Base-by-base conservation (phyloP, 2,329 filamentous ascomycete genomes). In the Arthrocladium fulminans region DNA sequence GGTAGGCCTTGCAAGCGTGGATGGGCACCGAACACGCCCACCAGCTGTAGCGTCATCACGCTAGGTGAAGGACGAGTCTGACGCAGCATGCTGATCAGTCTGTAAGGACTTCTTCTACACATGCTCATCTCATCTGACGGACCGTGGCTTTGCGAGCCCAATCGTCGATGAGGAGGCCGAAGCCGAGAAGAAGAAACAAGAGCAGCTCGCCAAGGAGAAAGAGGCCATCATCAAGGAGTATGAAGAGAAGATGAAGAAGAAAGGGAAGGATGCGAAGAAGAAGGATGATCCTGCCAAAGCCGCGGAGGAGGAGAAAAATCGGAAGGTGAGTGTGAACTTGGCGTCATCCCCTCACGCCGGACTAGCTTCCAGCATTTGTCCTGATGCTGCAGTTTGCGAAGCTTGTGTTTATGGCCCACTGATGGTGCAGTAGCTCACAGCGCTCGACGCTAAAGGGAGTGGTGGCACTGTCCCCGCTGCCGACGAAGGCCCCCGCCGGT, bases 61-160 rank as follows among this genome's bases (percentile, higher is more conserved):
- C 27, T 23, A 22, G 19, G 35, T 12, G 27, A 12, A 34, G 13
- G 5, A 6, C 23, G 10, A 15, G 37, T 15, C 24, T 27, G 19
- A 25, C 8, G 13, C 17, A 22, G n/a, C 30, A 40, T 54, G 48
- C 50, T 47, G 19, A 43, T 22, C 23, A 38, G 30, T 15, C 32
- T 15, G n/a, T 15, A 54, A 83, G 80, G 88, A 95, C 63, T 94
- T 88, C 68, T 97, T 98, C 71, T 96, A 94, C 63, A 79, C 94
- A 38, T 98, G 92, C 59, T 75, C 81, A 4, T 73, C 76, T 25
- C 92, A 98, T 66, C 71, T 97, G 7, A 86, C 84, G 60, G 92
- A 97, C 61, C 74, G 73, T 25, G 80, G 84, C 34, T 97, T 96
- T 65, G 90, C 86, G 61, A 74, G 74, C 20, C 73, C 80, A 2